Percentiles rank a stretch among this genome's conserved stretches.
Evolutionary conservation across 805 yeast species (phyloP).

Genomic region (Spathaspora sp.): DNA sequence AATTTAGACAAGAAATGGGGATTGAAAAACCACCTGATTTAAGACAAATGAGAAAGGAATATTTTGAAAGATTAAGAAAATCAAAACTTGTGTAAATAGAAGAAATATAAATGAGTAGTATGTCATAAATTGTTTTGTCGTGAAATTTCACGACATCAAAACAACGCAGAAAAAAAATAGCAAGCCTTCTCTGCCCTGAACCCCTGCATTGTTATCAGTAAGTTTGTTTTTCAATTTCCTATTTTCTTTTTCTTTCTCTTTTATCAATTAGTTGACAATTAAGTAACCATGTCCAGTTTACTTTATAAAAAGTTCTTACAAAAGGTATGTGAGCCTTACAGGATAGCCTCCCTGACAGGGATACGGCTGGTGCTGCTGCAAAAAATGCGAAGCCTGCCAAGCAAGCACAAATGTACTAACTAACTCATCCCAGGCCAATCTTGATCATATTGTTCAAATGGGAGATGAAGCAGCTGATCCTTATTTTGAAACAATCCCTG

Average conservation of each 20-base stretch:
- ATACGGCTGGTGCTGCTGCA: not conserved
- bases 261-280: not conserved
- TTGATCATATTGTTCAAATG: slow-evolving; percentile 19
- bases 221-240: not conserved
- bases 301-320: slow-evolving; percentile 32
- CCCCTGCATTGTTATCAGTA: not conserved
- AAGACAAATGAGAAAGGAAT: slow-evolving; percentile 54
- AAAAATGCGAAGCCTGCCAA: not conserved
- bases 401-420: not conserved
- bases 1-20: slow-evolving; percentile 67
- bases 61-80: slow-evolving; percentile 26
- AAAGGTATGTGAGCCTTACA: slow-evolving; percentile 23
- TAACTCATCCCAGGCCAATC: slow-evolving; percentile 4
- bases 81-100: slow-evolving; percentile 10
- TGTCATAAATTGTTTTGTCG: not conserved
- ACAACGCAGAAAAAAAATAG: not conserved
- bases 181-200: not conserved
- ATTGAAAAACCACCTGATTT: slow-evolving; percentile 74
- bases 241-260: not conserved
- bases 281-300: slow-evolving; percentile 22
- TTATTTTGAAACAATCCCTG: slow-evolving; percentile 39
- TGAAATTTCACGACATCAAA: not conserved
- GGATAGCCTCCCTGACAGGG: slow-evolving; percentile 2
- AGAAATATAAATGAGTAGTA: not conserved
- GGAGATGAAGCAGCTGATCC: slow-evolving; percentile 32